Evolutionary conservation across 257 asterid genomes (phyloP).

Genomic region (Lavandula angustifolia): DNA sequence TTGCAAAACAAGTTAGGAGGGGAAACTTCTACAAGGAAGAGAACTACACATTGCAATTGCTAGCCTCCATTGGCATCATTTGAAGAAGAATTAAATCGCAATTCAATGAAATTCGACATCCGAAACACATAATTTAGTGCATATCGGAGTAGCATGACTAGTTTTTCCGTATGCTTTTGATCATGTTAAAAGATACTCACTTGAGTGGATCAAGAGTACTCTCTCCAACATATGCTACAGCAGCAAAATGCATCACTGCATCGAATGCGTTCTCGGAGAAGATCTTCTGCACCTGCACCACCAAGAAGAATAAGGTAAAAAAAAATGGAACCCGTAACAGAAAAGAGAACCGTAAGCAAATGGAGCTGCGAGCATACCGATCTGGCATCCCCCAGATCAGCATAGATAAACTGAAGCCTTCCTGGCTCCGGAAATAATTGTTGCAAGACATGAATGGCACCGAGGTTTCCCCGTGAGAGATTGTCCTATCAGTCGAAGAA

Average conservation of each 20-base stretch:
- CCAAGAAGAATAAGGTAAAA: slow-evolving; percentile 25
- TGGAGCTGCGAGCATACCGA: slow-evolving; percentile 48
- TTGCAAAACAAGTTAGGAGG: slow-evolving; percentile 28
- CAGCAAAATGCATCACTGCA: slow-evolving; percentile 93
- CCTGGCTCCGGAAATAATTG: slow-evolving; percentile 87
- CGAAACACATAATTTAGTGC: background rate
- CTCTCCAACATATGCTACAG: slow-evolving; percentile 98
- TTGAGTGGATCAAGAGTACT: slow-evolving; percentile 86
- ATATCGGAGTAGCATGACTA: slow-evolving; percentile 10
- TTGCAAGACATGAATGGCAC: slow-evolving; percentile 71
- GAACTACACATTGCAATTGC: background rate
- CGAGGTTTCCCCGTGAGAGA: slow-evolving; percentile 89
- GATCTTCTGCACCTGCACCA: slow-evolving; percentile 62
- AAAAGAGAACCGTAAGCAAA: slow-evolving; percentile 12
- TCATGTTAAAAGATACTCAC: slow-evolving; percentile 42
- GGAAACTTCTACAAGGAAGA: slow-evolving; percentile 2
- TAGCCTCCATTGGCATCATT: background rate
- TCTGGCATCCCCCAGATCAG: slow-evolving; percentile 88
- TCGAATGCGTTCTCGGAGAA: slow-evolving; percentile 70
- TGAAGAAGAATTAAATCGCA: background rate
- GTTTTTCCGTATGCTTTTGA: background rate
- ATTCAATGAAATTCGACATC: background rate
- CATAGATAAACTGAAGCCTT: slow-evolving; percentile 83
- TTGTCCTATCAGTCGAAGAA: slow-evolving; percentile 59
- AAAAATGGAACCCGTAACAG: slow-evolving; percentile 16